Base-by-base conservation (phyloP, 148 eudicot genomes). In the Cornus suecica region DNA sequence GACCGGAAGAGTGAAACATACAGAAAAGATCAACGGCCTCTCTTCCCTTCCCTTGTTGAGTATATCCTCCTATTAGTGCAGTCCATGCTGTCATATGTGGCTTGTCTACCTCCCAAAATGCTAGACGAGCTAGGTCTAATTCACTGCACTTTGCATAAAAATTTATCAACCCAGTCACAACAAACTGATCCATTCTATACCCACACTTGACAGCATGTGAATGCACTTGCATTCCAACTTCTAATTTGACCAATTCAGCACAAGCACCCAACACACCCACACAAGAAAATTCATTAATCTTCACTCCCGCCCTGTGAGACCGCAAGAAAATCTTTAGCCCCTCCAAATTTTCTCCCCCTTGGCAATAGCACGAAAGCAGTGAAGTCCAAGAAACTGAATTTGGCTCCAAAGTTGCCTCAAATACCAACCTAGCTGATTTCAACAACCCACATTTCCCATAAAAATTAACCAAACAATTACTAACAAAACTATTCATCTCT, bases 371-470 rank as follows among this genome's bases (percentile, higher is more conserved):
- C 15, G 85, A 63, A 15, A 85, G 48, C 10, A 85, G 63, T 4
- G 88, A 82, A 70, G 72, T 77, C 79, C 83, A 82, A 69, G 83
- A 68, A 41, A 85, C 81, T 22, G 65, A 68, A 65, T 82, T 69
- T 8, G 76, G 81, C 68, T 85, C 85, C 63, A 42, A 61, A 22
- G 74, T 82, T 1, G 58, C 34, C 54, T 85, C 80, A 64, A 85
- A 85, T n/a, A 85, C 84, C 16, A 65, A 25, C 69, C 65, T 67
- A 62, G 85, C 82, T 1, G 72, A 69, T 58, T 63, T 82, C 73
- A 80, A 65, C 73, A 72, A 71, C 73, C 85, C 84, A 75, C 83
- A 74, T 77, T 82, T 85, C 74, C 88, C 85, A 69, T 85, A 82
- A 62, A 85, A 82, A 64, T 80, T 85, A 51, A 85, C 73, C 80